A percentile compares a stretch with the other conserved stretches of the same genome.
Conservation (phyloP, 495 filamentous ascomycete genomes). For the Apodospora peruviana region DNA sequence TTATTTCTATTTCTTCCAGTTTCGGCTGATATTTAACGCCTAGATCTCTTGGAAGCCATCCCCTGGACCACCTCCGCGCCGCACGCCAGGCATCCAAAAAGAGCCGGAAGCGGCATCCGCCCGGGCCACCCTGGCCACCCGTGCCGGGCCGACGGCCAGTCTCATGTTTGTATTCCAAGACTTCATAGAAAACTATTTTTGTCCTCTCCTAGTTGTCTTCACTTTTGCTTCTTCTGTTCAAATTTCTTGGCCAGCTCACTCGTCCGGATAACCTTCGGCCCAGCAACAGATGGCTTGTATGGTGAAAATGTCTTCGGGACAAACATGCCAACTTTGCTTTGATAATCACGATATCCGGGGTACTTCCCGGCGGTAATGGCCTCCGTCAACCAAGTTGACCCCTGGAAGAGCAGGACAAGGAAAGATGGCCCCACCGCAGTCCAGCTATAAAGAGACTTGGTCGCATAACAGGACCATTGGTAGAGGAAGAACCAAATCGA, state of each 20-base stretch:
- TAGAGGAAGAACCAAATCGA: constrained; percentile 84
- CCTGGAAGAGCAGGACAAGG: constrained; percentile 80
- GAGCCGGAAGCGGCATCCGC: too few species aligned
- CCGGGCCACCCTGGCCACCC: too few species aligned
- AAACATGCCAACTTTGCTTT: constrained; percentile 74
- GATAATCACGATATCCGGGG: constrained; percentile 80
- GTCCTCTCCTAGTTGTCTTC: background rate
- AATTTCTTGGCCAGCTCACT: constrained; percentile 39
- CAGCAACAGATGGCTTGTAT: constrained; percentile 25
- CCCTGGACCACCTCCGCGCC: too few species aligned
- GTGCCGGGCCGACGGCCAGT: too few species aligned
- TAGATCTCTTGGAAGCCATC: too few species aligned
- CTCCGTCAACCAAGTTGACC: constrained; percentile 83
- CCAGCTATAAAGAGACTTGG: constrained; percentile 71
- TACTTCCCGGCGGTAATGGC: constrained; percentile 75
- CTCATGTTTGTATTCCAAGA: too few species aligned
- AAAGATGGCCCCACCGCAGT: constrained; percentile 61
- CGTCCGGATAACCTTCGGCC: constrained; percentile 39
- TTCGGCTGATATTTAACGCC: too few species aligned
- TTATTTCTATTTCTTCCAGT: too few species aligned
- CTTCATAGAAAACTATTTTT: too few species aligned
- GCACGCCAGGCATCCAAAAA: too few species aligned
- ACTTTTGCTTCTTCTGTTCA: constrained; percentile 13
- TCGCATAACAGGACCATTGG: constrained; percentile 74
- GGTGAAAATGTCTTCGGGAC: constrained; percentile 51